Evolutionary conservation across 1,284 basidiomycete species (phyloP).

Genomic region (Phylloporus sp.): DNA sequence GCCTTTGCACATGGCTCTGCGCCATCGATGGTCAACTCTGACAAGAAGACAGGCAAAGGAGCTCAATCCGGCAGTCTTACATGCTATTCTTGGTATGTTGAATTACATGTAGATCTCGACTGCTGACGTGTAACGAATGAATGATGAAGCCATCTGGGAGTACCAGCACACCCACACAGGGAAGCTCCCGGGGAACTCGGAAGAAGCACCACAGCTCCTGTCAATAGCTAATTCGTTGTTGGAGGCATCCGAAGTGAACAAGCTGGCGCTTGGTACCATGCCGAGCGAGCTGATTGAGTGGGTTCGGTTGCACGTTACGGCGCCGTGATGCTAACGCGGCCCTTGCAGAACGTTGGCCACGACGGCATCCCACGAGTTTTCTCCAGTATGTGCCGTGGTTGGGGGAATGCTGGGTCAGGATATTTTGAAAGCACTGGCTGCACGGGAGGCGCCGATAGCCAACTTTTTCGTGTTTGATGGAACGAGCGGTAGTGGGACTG

Average conservation of each 20-base stretch:
- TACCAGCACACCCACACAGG: conserved; percentile 71
- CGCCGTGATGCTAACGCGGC: conserved; percentile 14
- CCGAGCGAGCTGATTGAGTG: conserved; percentile 70
- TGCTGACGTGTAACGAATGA: conserved; percentile 19
- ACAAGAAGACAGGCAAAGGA: conserved; percentile 81
- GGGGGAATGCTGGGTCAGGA: conserved; percentile 96
- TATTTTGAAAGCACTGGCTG: conserved; percentile 89
- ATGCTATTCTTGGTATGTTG: conserved; percentile 75
- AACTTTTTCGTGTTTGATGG: conserved; percentile 95
- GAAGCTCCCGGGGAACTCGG: conserved; percentile 60
- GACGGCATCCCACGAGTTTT: conserved; percentile 86
- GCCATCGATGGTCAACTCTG: conserved; percentile 73
- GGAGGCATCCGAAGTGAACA: conserved; percentile 71
- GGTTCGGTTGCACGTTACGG: conserved; percentile 13
- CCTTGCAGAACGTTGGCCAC: conserved; percentile 61
- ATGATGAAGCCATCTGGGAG: conserved; percentile 79
- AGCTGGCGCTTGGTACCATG: conserved; percentile 64
- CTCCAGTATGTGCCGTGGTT: conserved; percentile 89
- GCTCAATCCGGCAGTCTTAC: conserved; percentile 74
- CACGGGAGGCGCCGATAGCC: conserved; percentile 89
- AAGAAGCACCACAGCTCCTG: conserved; percentile 65
- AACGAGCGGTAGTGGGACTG: conserved; percentile 76
- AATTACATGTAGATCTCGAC: conserved; percentile 16
- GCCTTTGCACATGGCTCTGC: conserved; percentile 71
- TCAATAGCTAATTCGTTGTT: conserved; percentile 69